Percentiles rank a stretch among this genome's conserved stretches.
These are phyloP conservation scores for Penicillium sp. DNA, from an alignment of 2,329 filamentous ascomycete genomes.

Conservation along the genomic window DNA sequence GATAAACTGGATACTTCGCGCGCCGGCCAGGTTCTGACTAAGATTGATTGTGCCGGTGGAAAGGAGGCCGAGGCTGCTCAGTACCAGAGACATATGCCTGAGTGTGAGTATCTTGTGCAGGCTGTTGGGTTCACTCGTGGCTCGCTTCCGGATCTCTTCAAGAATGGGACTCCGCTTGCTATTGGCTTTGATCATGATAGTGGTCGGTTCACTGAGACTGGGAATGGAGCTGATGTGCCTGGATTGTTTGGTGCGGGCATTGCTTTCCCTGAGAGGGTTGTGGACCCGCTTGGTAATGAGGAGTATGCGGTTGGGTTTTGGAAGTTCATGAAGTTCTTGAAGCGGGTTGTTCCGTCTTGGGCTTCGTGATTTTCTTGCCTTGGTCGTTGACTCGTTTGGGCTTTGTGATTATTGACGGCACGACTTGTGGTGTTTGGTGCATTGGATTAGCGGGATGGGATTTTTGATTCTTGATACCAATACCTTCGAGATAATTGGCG, in stretches of 20 bases:
- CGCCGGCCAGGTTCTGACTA: slow-evolving; percentile 48
- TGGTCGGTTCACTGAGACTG: slow-evolving; percentile 48
- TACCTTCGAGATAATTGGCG: slow-evolving; percentile 1
- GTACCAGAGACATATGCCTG: slow-evolving; percentile 48
- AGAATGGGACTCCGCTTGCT: slow-evolving; percentile 29
- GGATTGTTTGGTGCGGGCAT: slow-evolving; percentile 61
- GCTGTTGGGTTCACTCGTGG: slow-evolving; percentile 57
- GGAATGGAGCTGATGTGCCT: slow-evolving; percentile 42
- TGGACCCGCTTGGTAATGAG: slow-evolving; percentile 59
- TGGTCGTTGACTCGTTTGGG: not conserved
- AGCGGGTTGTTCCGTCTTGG: slow-evolving; percentile 55
- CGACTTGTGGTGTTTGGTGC: not conserved
- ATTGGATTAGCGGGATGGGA: not conserved
- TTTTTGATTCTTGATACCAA: slow-evolving; percentile 3
- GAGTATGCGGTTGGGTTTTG: slow-evolving; percentile 61
- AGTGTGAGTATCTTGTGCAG: slow-evolving; percentile 54
- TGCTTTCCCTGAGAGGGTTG: slow-evolving; percentile 59
- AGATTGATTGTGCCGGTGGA: slow-evolving; percentile 45
- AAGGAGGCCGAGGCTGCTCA: slow-evolving; percentile 41
- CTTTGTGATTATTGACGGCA: not conserved
- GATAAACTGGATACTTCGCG: slow-evolving; percentile 45
- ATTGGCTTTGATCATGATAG: slow-evolving; percentile 34
- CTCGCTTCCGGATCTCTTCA: slow-evolving; percentile 48
- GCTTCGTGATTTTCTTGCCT: not conserved
- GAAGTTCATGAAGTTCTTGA: slow-evolving; percentile 63